Base-by-base conservation (phyloP, 1,139 yeast genomes). In the Yamadazyma trypodendri region DNA sequence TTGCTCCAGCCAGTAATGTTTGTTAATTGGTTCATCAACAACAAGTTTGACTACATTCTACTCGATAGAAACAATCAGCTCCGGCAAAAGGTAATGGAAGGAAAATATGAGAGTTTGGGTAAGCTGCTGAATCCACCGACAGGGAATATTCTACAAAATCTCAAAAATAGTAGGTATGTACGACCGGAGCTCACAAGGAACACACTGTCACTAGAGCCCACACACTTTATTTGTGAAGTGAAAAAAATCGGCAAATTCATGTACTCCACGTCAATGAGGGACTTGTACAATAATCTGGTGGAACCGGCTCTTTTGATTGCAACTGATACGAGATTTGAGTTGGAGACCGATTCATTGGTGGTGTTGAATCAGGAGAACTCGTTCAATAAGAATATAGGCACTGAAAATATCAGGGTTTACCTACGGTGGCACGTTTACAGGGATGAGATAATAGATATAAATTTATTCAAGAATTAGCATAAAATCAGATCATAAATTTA, bases 241-340 rank as follows among this genome's bases (percentile, higher is more conserved):
- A 42, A 38, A 11, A 34, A 45, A 20, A 37, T 57, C 6, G 65
- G 65, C 0, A 46, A 44, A 34, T 60, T 56, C 40, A 39, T 60
- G 37, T 44, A 43, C 20, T 45, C 55, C 4, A 57, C 46, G 0
- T 25, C 39, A n/a, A 37, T 42, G 10, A 32, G 14, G 17, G 36
- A 38, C 12, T 21, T 51, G 9, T 27, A 33, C 2, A 34, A 37
- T 1, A 31, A 45, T 2, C 32, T 31, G 2, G 22, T 14, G 1
- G 25, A 27, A 5, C 13, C 31, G 9, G 49, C 43, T 6, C 37
- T 60, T 6, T 41, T 60, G 18, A 39, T 51, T 12, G 48, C 49
- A 11, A 37, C 54, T 5, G 65, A 60, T 37, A 22, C 37, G 2
- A 37, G 54, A 28, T 44, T 56, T 21, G n/a, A 28, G 2, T 17